Percentiles rank a stretch among this genome's conserved stretches.
phyloP scores from a whole-genome alignment of 2,329 filamentous ascomycete species.

The Paraphaeosphaeria minitans region DNA sequence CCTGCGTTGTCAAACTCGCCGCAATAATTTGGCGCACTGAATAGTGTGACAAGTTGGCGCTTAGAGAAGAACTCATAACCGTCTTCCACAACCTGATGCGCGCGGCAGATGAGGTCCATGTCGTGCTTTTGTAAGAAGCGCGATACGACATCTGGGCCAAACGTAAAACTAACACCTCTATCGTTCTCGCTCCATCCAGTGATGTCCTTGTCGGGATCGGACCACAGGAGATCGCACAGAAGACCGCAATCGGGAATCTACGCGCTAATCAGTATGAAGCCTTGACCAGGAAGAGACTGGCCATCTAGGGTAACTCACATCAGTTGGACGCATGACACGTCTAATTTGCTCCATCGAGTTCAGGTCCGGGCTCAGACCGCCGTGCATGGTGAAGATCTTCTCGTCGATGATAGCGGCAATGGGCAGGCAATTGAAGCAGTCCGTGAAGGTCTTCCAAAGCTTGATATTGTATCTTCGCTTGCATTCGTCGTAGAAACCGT shows the following conservation, averaged over 20 bases:
- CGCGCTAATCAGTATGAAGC: slow-evolving; percentile 46
- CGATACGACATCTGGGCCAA: slow-evolving; percentile 95
- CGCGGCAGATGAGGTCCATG: slow-evolving; percentile 99
- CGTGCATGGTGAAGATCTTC: slow-evolving; percentile 99
- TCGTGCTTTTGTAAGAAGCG: slow-evolving; percentile 98
- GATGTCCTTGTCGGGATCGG: slow-evolving; percentile 98
- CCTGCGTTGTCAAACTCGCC: slow-evolving; percentile 99
- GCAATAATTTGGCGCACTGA: slow-evolving; percentile 98
- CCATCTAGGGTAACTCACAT: slow-evolving; percentile 69
- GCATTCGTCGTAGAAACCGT: slow-evolving; percentile 99
- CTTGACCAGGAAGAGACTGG: slow-evolving; percentile 25
- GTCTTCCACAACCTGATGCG: slow-evolving; percentile 98
- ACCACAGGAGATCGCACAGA: slow-evolving; percentile 97
- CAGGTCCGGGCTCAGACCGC: slow-evolving; percentile 92
- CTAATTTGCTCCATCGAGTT: slow-evolving; percentile 99
- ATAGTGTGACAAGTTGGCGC: slow-evolving; percentile 93
- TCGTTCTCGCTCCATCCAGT: slow-evolving; percentile 99
- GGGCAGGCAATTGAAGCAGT: slow-evolving; percentile 98
- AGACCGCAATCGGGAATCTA: slow-evolving; percentile 98
- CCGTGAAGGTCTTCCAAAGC: slow-evolving; percentile 99
- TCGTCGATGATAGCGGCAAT: slow-evolving; percentile 99
- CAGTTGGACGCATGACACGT: slow-evolving; percentile 96
- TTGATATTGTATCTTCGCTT: slow-evolving; percentile 99
- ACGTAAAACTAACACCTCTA: slow-evolving; percentile 97
- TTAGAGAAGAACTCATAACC: slow-evolving; percentile 99